Evolutionary conservation across 2,329 filamentous ascomycete genomes (phyloP).

Genomic region (Chaetomium sp.): DNA sequence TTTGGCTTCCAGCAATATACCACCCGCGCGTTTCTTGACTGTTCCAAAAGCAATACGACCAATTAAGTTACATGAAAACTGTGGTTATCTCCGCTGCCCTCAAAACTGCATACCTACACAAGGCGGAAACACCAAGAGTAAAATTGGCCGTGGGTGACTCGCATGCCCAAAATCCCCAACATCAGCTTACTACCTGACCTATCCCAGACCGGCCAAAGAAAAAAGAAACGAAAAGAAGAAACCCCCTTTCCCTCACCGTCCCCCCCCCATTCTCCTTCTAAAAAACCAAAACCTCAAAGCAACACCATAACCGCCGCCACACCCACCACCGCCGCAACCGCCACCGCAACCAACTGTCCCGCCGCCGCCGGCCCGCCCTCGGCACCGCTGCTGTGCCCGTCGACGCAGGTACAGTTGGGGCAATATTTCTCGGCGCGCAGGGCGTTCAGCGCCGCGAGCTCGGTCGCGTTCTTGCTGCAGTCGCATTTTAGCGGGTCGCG

Average conservation of each 20-base stretch:
- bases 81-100: no score
- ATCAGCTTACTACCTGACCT: not conserved
- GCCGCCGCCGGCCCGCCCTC: not conserved
- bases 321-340: not conserved
- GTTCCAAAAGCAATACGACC: no score
- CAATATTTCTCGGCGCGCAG: not conserved
- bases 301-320: not conserved
- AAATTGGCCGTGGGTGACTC: no score
- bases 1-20: constrained; percentile 10
- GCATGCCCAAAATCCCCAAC: not conserved
- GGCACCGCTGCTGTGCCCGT: not conserved
- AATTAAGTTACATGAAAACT: not conserved
- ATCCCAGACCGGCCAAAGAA: not conserved
- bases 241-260: not conserved
- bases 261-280: not conserved
- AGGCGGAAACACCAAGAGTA: not conserved
- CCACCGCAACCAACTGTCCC: not conserved
- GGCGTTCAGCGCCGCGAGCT: not conserved
- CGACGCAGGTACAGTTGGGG: not conserved
- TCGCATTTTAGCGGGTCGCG: not conserved
- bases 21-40: not conserved
- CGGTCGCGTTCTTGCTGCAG: not conserved
- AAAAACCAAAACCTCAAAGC: not conserved
- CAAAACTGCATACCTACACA: not conserved
- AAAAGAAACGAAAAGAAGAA: no score